Conservation (phyloP, 805 yeast species). For the Cyberlindnera mississippiensis region DNA sequence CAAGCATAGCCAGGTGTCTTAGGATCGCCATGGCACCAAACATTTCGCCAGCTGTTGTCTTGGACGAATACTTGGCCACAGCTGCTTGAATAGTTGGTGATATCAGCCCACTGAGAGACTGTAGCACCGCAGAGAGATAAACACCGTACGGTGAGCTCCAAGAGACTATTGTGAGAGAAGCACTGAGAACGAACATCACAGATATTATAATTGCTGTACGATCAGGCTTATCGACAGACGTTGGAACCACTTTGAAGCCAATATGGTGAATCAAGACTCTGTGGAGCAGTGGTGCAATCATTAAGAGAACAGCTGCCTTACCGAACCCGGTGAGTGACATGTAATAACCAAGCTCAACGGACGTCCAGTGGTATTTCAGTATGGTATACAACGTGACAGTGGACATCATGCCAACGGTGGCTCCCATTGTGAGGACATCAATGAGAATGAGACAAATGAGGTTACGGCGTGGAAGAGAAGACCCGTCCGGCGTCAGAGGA, state of each 20-base stretch:
- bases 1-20: constrained; percentile 20
- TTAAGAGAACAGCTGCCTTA: constrained; percentile 17
- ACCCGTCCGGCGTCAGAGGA: constrained; percentile 13
- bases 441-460: constrained; percentile 18
- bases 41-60: constrained; percentile 22
- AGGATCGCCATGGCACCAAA: constrained; percentile 23
- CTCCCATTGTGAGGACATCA: constrained; percentile 22
- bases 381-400: constrained; percentile 20
- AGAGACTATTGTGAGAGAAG: constrained; percentile 1
- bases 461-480: constrained; percentile 19
- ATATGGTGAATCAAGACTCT: neutral
- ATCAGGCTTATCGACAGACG: constrained; percentile 5
- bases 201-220: constrained; percentile 1
- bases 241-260: neutral
- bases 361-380: constrained; percentile 20
- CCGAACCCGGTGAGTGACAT: constrained; percentile 26
- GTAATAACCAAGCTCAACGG: constrained; percentile 26
- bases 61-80: constrained; percentile 16
- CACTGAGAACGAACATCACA: constrained; percentile 3
- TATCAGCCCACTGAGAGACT: constrained; percentile 18
- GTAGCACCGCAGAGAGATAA: constrained; percentile 16
- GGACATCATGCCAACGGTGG: constrained; percentile 23
- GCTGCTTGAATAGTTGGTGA: constrained; percentile 22
- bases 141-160: constrained; percentile 8
- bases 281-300: constrained; percentile 13